Conservation (phyloP, 768 basidiomycete genomes). For the Auricularia sp. region DNA sequence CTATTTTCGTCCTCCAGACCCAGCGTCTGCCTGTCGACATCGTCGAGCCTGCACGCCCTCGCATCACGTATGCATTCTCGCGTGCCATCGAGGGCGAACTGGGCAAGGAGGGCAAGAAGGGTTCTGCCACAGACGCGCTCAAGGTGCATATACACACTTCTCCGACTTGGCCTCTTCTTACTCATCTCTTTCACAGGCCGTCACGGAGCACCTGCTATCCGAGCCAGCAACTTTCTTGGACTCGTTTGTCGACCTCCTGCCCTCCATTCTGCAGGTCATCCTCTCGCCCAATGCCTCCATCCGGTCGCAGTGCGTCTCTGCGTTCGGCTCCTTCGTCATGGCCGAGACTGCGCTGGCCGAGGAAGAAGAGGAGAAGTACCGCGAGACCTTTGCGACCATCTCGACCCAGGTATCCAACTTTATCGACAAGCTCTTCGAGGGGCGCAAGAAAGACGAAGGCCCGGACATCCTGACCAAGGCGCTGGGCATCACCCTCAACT, state of each 20-base stretch:
- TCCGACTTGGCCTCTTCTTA: neutral
- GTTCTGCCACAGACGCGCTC: slow-evolving; percentile 65
- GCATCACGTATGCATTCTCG: slow-evolving; percentile 60
- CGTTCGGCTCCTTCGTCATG: neutral
- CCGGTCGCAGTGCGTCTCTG: neutral
- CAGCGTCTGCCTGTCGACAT: slow-evolving; percentile 59
- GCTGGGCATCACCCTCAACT: neutral
- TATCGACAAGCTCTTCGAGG: slow-evolving; percentile 21
- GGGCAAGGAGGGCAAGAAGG: slow-evolving; percentile 85
- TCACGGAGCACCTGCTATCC: slow-evolving; percentile 56
- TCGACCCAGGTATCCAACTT: slow-evolving; percentile 23
- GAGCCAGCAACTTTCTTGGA: slow-evolving; percentile 60
- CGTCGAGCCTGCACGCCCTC: slow-evolving; percentile 50
- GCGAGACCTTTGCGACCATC: neutral
- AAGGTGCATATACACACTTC: slow-evolving; percentile 37
- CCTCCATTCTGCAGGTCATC: slow-evolving; percentile 51
- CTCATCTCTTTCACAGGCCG: slow-evolving; percentile 37
- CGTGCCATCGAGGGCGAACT: slow-evolving; percentile 77
- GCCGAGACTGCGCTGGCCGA: neutral
- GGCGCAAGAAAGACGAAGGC: neutral
- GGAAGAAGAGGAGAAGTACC: neutral
- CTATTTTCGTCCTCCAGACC: slow-evolving; percentile 63
- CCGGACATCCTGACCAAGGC: neutral
- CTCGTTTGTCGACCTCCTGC: slow-evolving; percentile 49
- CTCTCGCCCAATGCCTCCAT: slow-evolving; percentile 34